Percentiles rank a stretch among this genome's conserved stretches.
Conservation (phyloP, 164 flowering plant genomes). For the Buxus sempervirens region DNA sequence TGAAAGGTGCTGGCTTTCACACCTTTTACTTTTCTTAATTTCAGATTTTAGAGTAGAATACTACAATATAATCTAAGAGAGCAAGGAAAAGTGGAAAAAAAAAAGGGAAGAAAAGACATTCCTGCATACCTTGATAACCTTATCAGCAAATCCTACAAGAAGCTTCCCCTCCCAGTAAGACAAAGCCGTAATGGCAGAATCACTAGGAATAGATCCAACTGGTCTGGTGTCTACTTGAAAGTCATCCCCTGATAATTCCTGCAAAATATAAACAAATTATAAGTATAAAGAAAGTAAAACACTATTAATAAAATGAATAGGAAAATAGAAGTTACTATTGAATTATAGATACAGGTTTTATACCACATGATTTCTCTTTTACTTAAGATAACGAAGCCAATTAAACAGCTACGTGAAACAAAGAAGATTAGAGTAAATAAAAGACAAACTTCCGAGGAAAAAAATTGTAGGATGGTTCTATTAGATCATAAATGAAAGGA, state of each 20-base stretch:
- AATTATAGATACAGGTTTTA: too few species aligned
- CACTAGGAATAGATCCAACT: conserved; percentile 59
- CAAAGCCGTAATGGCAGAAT: conserved; percentile 61
- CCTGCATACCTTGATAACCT: conserved; percentile 58
- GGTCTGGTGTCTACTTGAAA: conserved; percentile 36
- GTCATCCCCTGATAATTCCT: conserved; percentile 64
- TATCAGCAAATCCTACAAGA: conserved; percentile 65
- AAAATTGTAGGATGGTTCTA: neutral
- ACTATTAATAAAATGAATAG: neutral
- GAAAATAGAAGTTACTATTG: too few species aligned
- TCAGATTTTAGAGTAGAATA: too few species aligned
- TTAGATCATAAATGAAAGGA: neutral
- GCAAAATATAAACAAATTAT: conserved; percentile 6
- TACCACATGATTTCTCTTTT: too few species aligned
- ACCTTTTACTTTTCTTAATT: too few species aligned
- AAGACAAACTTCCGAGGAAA: too few species aligned
- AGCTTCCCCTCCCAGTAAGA: conserved; percentile 67
- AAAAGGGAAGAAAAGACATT: too few species aligned
- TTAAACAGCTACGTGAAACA: neutral
- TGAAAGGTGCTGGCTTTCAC: too few species aligned
- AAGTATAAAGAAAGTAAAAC: neutral
- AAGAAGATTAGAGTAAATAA: too few species aligned
- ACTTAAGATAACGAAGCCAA: neutral
- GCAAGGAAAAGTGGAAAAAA: too few species aligned
- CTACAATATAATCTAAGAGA: too few species aligned